Base-by-base conservation (phyloP, 1,139 yeast species). In the Scheffersomyces parashehatae region DNA sequence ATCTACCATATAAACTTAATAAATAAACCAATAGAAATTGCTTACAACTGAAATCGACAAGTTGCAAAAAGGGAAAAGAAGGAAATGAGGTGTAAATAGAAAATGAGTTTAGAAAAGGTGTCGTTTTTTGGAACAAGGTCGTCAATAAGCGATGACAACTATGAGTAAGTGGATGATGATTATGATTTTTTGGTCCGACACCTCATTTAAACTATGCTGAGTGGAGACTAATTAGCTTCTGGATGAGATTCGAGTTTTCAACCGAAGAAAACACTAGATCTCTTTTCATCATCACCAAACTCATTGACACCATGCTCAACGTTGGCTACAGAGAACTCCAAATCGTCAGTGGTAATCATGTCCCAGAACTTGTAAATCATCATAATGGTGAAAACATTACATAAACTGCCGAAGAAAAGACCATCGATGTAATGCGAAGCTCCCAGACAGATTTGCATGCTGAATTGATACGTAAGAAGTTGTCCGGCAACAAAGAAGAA, bases 331-430 rank as follows among this genome's bases (percentile, higher is more conserved):
- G 93, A 82, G 64, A 93, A 93, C 67, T 93, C 99, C 58, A 91
- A 81, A 63, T 93, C 98, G 59, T 93, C 98, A 47, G 84, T 82
- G n/a, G 98, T 93, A 43, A 93, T 85, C 81, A 89, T 88, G 58
- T 91, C 97, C 97, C 98, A 93, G 55, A 83, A 88, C 67, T 93
- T 91, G 72, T 90, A 91, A 44, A 91, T 74, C 98, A 93, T 91
- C 96, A 93, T 90, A 44, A 86, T 71, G 6, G 96, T 78, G 57
- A 89, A 87, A 40, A 89, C 63, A 60, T 88, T 88, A 59, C 96
- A 82, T 37, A 88, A 58, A 29, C 95, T 78, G 20, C 91, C 95
- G 58, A 91, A 88, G 62, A 91, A 86, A 29, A 89, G 66, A 1
- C 98, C 98, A 58, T 93, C 99, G 26, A 90, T 75, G 61, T 91